Evolutionary conservation across 2,329 filamentous ascomycete species (phyloP).

Genomic region (Chrysoporthe austroafricana): DNA sequence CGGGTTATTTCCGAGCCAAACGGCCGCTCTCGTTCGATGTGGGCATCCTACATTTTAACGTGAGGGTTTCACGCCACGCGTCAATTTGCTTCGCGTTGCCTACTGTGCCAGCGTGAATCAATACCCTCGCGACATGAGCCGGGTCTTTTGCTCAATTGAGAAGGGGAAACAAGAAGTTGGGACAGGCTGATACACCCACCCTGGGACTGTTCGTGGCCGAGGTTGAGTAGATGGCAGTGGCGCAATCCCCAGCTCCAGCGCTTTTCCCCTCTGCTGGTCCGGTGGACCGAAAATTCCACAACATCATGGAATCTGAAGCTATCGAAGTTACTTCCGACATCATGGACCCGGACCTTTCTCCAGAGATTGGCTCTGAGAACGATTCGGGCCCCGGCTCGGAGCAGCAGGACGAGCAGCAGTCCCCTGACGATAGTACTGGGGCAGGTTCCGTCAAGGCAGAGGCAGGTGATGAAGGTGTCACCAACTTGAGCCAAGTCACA

Average conservation of each 20-base stretch:
- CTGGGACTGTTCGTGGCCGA: conserved; percentile 1
- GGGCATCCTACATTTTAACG: not conserved
- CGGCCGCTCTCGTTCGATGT: conserved; percentile 8
- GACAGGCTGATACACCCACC: conserved; percentile 15
- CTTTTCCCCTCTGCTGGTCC: not conserved
- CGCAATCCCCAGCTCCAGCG: not conserved
- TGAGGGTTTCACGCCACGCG: not conserved
- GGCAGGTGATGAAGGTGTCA: conserved; percentile 18
- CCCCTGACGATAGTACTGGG: conserved; percentile 20
- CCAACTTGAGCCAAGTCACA: conserved; percentile 15
- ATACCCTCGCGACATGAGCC: conserved; percentile 25
- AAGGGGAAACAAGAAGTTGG: conserved; percentile 20
- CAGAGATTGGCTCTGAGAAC: conserved; percentile 24
- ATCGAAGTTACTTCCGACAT: conserved; percentile 11
- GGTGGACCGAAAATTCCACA: not conserved
- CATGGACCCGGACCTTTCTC: conserved; percentile 21
- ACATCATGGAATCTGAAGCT: conserved; percentile 3
- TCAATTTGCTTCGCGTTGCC: not conserved
- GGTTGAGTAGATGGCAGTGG: conserved; percentile 8
- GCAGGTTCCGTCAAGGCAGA: conserved; percentile 23
- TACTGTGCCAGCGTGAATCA: not conserved
- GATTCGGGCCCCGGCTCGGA: conserved; percentile 41
- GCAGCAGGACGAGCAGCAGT: conserved; percentile 40
- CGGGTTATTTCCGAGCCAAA: conserved; percentile 22
- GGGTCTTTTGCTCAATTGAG: conserved; percentile 10